These are phyloP conservation scores for Colletotrichum sp. DNA, from an alignment of 2,329 filamentous ascomycete species.

Conservation along the genomic window DNA sequence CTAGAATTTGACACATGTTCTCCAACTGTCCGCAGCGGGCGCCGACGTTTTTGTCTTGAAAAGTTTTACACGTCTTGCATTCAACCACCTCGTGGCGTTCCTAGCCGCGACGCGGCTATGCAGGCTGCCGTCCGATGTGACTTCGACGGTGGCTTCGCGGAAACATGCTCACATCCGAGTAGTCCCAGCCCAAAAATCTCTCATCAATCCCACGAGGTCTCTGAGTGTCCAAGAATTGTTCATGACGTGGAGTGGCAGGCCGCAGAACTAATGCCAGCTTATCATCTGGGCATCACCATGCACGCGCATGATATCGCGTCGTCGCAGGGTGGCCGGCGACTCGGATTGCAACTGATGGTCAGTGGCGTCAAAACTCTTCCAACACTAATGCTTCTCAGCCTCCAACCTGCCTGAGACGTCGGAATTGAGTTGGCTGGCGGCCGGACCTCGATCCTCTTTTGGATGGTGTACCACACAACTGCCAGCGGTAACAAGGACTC, in stretches of 20 bases:
- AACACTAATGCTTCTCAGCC: not conserved
- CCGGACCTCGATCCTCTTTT: constrained; percentile 7
- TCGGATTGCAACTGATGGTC: not conserved
- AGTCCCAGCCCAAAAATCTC: not conserved
- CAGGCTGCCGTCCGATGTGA: not conserved
- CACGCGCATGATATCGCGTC: not conserved
- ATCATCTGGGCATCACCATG: not conserved
- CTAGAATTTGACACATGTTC: not conserved
- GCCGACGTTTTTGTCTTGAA: not conserved
- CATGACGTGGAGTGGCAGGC: not conserved
- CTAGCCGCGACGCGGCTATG: not conserved
- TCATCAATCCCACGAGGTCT: not conserved
- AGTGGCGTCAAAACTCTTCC: not conserved
- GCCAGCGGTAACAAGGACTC: not conserved
- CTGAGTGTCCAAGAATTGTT: not conserved
- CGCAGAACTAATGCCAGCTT: not conserved
- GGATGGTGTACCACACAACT: constrained; percentile 10
- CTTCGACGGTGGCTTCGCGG: not conserved
- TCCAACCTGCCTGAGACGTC: not conserved
- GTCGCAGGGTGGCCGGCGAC: not conserved
- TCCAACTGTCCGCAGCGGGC: not conserved
- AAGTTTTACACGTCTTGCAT: not conserved
- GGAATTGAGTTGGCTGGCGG: constrained; percentile 5
- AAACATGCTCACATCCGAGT: not conserved
- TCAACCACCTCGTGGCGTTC: not conserved